Base-by-base conservation (phyloP, 169 alveolate genomes). In the Eimeria acervulina region DNA sequence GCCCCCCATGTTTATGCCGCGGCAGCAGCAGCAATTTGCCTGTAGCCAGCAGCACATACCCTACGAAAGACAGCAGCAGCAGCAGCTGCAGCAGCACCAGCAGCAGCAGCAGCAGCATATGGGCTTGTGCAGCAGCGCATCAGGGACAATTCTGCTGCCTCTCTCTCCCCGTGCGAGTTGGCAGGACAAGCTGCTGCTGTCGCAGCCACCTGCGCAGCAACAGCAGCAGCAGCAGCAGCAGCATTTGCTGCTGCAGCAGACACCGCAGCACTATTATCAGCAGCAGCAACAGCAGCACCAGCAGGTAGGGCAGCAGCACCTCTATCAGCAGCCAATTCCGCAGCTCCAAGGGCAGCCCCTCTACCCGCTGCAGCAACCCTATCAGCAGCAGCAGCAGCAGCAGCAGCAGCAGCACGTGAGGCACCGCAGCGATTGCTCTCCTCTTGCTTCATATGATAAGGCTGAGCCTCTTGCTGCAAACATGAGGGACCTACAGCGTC, bases 171-270 rank as follows among this genome's bases (percentile, higher is more conserved):
- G 52, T 8, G 38, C 17, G 10, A 36, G 83, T 17, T 72, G 83
- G 83, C 52, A 72, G 21, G 83, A 72, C 31, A 72, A 72, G 83
- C 36, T n/a, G 83, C 83, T 26, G 83, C 83, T 10, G 83, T 36
- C n/a, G 47, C 83, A 72, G 83, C 83, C n/a, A 26, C 83, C n/a
- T 26, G n/a, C n/a, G n/a, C n/a, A n/a, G n/a, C n/a, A n/a, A n/a
- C n/a, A n/a, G n/a, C n/a, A n/a, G n/a, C n/a, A n/a, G n/a, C n/a
- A n/a, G n/a, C n/a, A n/a, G n/a, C n/a, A n/a, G n/a, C n/a, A n/a
- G n/a, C n/a, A n/a, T n/a, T n/a, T n/a, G n/a, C n/a, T n/a, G n/a
- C n/a, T n/a, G n/a, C n/a, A n/a, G n/a, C n/a, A n/a, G n/a, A n/a
- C n/a, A n/a, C n/a, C n/a, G n/a, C n/a, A n/a, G n/a, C n/a, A n/a